phyloP scores from a whole-genome alignment of 208 protist species.

The Wallacemonas sp. region DNA sequence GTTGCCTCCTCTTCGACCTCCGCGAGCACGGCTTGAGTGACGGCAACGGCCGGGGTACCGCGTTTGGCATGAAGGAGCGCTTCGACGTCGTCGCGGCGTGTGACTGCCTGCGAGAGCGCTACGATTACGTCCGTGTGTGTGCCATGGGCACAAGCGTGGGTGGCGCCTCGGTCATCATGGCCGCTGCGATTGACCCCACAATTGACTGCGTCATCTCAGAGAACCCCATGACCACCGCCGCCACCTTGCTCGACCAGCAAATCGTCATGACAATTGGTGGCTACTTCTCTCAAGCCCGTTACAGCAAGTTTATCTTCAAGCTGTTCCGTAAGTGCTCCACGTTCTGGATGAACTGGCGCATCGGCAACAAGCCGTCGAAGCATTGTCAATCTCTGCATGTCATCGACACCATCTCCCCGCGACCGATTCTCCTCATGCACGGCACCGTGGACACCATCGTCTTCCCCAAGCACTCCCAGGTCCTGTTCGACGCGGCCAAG shows the following conservation, averaged over 20 bases:
- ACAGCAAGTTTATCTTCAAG: conserved; percentile 64
- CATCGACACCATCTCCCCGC: conserved; percentile 69
- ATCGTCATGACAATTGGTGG: conserved; percentile 64
- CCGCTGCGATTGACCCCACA: conserved; percentile 78
- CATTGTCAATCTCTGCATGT: conserved; percentile 86
- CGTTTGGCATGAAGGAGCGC: conserved; percentile 88
- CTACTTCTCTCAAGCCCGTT: conserved; percentile 66
- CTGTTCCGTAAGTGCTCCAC: conserved; percentile 60
- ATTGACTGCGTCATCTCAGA: conserved; percentile 90
- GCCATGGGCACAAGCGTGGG: conserved; percentile 91
- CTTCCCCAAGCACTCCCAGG: conserved; percentile 76
- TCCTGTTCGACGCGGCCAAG: conserved; percentile 71
- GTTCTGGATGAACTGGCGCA: conserved; percentile 86
- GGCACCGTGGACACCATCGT: conserved; percentile 87
- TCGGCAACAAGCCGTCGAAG: conserved; percentile 83
- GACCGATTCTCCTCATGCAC: conserved; percentile 90
- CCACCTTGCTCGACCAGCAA: conserved; percentile 79
- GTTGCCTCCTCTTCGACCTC: conserved; percentile 90
- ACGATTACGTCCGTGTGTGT: conserved; percentile 71
- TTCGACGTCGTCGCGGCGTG: conserved; percentile 87
- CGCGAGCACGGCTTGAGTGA: conserved; percentile 87
- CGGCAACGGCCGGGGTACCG: conserved; percentile 83
- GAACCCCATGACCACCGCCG: conserved; percentile 87
- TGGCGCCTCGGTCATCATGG: conserved; percentile 88
- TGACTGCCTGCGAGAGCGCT: conserved; percentile 60